Conservation (phyloP, 192 early-diverging fungal species). For the Backusella luteola region DNA sequence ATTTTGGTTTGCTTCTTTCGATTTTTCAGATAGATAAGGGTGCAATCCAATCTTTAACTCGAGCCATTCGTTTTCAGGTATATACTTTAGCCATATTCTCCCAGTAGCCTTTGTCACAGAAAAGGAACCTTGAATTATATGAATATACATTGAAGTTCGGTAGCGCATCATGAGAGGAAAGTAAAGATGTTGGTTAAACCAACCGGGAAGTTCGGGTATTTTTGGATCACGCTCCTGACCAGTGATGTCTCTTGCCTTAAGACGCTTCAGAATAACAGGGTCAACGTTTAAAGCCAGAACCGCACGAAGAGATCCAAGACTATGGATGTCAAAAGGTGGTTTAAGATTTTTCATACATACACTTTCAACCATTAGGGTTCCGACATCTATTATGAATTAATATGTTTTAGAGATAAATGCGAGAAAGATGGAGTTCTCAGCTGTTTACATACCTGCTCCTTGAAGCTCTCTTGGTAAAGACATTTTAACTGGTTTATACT, state of each 20-base stretch:
- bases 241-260: slow-evolving; percentile 14
- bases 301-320: not conserved
- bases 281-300: slow-evolving; percentile 20
- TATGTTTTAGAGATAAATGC: not conserved
- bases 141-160: slow-evolving; percentile 18
- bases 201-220: not conserved
- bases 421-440: not conserved
- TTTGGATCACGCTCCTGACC: not conserved
- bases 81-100: slow-evolving; percentile 18
- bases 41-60: slow-evolving; percentile 21
- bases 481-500: slow-evolving; percentile 31
- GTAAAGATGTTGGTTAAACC: slow-evolving; percentile 17
- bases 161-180: slow-evolving; percentile 29
- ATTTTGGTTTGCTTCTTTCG: slow-evolving; percentile 32
- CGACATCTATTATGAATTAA: slow-evolving; percentile 13
- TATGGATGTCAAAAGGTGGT: slow-evolving; percentile 9
- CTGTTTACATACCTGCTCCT: slow-evolving; percentile 12
- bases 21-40: not conserved
- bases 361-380: slow-evolving; percentile 23
- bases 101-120: slow-evolving; percentile 10
- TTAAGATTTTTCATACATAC: slow-evolving; percentile 7
- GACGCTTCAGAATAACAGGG: slow-evolving; percentile 6
- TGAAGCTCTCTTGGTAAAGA: slow-evolving; percentile 1
- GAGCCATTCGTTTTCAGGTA: slow-evolving; percentile 19
- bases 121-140: not conserved